Evolutionary conservation across 2,329 filamentous ascomycete species (phyloP), one percentile per base, ranked within the genome.

Genomic region (Thyridium curvatum): DNA sequence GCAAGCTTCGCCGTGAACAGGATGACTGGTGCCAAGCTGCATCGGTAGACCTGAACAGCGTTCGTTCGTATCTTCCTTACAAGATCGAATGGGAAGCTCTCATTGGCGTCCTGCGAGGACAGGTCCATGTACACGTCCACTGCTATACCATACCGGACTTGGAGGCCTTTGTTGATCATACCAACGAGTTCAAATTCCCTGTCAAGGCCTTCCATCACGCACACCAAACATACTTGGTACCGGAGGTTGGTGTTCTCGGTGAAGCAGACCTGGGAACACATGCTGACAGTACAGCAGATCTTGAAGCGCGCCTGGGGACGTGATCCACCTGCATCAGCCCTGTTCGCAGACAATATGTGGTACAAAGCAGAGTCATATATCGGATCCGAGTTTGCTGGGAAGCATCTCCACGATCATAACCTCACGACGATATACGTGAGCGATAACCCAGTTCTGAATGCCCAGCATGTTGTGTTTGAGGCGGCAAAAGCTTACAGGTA

Each of bases 71-170:
- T 48, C 65, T 86, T 3, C 80, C 79, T 0, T 69, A 74, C 49
- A 72, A 82, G 16, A 62, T 85, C 14, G 56, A 71, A 35, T 83
- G 79, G 76, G 81, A 85, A 47, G 72, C 74, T 0, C 59, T 84
- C 2, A 66, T 66, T 7, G 82, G 79, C 1, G 77, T 78, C 3
- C 58, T 86, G 29, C 70, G 82, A 30, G 81, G 81, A 0, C 78
- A 86, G 46, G 78, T 86, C 6, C 72, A 79, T 42, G 69, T 86
- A 46, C 84, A 86, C 60, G 80, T 77, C 0, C 82, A 86, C 49
- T 86, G 82, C 60, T 86, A 86, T 55, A 84, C 79, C 0, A 68
- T 83, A 2, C 71, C 79, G 1, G 82, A 86, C 48, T 62, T 86
- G 8, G 81, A 86, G 56, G 76, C 77, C 26, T 82, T 85, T 53